Evolutionary conservation across 2,329 filamentous ascomycete genomes (phyloP).

Genomic region (Penicillium polonicum): DNA sequence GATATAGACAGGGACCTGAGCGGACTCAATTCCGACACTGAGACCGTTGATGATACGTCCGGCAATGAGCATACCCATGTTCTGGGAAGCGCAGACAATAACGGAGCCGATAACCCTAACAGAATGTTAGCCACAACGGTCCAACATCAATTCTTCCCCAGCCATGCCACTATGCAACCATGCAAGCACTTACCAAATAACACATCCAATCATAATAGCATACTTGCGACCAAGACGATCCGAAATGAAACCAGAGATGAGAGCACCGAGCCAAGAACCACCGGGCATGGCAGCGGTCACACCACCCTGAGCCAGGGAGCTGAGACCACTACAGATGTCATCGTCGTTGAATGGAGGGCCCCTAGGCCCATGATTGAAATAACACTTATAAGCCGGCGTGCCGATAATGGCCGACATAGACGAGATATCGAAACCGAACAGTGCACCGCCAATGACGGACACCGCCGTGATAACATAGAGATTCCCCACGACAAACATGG

Average conservation of each 20-base stretch:
- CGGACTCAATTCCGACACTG: slow-evolving; percentile 70
- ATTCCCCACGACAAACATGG: slow-evolving; percentile 48
- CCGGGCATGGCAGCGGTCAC: slow-evolving; percentile 73
- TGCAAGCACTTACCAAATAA: slow-evolving; percentile 43
- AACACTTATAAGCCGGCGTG: slow-evolving; percentile 60
- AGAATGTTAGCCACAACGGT: slow-evolving; percentile 35
- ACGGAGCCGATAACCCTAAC: slow-evolving; percentile 52
- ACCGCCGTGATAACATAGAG: slow-evolving; percentile 59
- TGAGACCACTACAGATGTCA: slow-evolving; percentile 47
- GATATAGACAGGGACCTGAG: slow-evolving; percentile 70
- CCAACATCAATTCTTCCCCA: neutral
- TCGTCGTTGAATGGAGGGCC: slow-evolving; percentile 55
- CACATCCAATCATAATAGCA: slow-evolving; percentile 51
- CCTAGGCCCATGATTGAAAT: slow-evolving; percentile 61
- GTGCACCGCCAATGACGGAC: slow-evolving; percentile 42
- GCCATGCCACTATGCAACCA: neutral
- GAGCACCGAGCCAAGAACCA: slow-evolving; percentile 65
- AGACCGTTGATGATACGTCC: slow-evolving; percentile 70
- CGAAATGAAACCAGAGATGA: slow-evolving; percentile 55
- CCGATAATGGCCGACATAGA: slow-evolving; percentile 37
- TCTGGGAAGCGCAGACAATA: slow-evolving; percentile 61
- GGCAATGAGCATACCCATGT: slow-evolving; percentile 66
- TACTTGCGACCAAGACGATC: slow-evolving; percentile 55
- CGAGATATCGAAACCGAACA: slow-evolving; percentile 39
- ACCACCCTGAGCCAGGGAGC: slow-evolving; percentile 58